Evolutionary conservation across 1,284 basidiomycete species (phyloP).

Genomic region (Trichosporon coremiiforme): DNA sequence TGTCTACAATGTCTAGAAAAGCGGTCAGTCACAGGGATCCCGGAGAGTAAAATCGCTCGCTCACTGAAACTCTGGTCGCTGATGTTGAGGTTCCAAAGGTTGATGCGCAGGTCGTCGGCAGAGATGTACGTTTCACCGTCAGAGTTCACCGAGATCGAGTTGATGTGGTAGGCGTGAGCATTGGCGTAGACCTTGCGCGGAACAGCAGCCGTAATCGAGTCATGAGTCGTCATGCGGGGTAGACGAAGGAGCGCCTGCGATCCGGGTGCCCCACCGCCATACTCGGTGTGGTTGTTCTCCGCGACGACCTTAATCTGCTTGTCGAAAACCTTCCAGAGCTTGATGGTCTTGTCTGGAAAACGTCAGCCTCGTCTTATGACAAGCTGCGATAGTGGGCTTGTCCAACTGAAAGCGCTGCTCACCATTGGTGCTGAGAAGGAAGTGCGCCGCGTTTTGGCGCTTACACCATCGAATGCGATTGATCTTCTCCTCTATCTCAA

Average conservation of each 20-base stretch:
- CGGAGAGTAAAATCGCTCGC: conserved; percentile 59
- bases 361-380: conserved; percentile 1
- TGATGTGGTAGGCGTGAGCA: conserved; percentile 99
- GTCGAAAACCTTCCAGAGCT: conserved; percentile 99
- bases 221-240: conserved; percentile 88
- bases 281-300: conserved; percentile 91
- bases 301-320: conserved; percentile 94
- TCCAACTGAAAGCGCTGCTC: conserved; percentile 32
- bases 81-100: conserved; percentile 98
- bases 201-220: conserved; percentile 97
- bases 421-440: conserved; percentile 97
- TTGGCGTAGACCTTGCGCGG: conserved; percentile 99
- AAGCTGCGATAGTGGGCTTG: neutral
- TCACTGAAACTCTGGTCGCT: conserved; percentile 98
- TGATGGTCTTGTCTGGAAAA: conserved; percentile 94
- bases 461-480: conserved; percentile 99
- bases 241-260: conserved; percentile 67
- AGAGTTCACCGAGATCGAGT: conserved; percentile 98
- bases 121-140: conserved; percentile 99
- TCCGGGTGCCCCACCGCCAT: conserved; percentile 62
- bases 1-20: conserved; percentile 95
- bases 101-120: conserved; percentile 94
- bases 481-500: conserved; percentile 99
- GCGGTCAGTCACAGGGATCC: too few species aligned
- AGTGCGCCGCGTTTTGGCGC: conserved; percentile 96